Base-by-base conservation (phyloP, 169 alveolate genomes). In the Theileria equi region DNA sequence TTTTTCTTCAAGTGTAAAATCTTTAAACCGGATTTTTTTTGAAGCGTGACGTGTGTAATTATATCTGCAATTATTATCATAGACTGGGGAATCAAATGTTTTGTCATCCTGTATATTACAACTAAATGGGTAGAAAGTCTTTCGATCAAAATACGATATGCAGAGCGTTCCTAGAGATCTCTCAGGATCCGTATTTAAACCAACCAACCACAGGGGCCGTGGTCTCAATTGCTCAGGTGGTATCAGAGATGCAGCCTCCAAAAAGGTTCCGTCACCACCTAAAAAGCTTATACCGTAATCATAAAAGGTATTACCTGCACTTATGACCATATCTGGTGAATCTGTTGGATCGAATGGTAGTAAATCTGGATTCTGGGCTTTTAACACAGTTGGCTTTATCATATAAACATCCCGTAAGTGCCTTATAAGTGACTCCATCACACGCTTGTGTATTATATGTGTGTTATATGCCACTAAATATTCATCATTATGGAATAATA, bases 221-320 rank as follows among this genome's bases (percentile, higher is more conserved):
- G 16, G 23, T 0, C 32, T 44, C 4, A 31, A 28, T 4, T 53
- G 72, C 5, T 44, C 52, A 2, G 91, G 69, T 17, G 92, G 88
- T 17, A 86, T 54, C 65, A 87, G 41, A 3, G 92, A 69, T 7
- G 92, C 90, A 0, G 92, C 91, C 71, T 87, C 92, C 36, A 87
- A 79, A 47, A 70, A 81, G 10, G 92, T 87, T n/a, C 92, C 92
- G 71, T 87, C 92, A 10, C 92, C 92, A 17, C 92, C 92, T 76
- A 16, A 57, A 28, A 8, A 57, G 23, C 16, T 17, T 61, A 3
- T 31, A 16, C n/a, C 3, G 19, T 48, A 48, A n/a, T n/a, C 45
- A 38, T 13, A 38, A 38, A 13, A 38, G 19, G 45, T n/a, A n/a
- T n/a, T n/a, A 76, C 85, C 85, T 6, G 85, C 85, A 32, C 74